Conservation (phyloP, 371 early-diverging fungal species). For the Capillidium rhysosporum region DNA sequence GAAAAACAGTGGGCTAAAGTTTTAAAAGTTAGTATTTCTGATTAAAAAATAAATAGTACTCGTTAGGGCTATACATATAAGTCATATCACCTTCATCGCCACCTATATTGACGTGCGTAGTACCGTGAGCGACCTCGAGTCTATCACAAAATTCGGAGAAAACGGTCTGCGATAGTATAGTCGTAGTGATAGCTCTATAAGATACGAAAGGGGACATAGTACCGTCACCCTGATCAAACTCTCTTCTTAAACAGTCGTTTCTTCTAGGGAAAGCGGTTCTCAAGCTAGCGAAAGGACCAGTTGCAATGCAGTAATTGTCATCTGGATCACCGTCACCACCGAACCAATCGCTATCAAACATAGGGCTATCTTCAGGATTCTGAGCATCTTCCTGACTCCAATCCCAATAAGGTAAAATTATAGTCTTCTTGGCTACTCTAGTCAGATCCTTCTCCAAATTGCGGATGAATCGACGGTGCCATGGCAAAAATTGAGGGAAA, state of each 20-base stretch:
- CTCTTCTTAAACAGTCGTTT: slow-evolving; percentile 12
- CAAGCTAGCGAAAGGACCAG: slow-evolving; percentile 7
- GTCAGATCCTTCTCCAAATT: neutral
- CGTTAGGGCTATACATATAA: neutral
- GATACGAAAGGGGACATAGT: neutral
- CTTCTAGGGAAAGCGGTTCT: neutral
- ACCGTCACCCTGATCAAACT: neutral
- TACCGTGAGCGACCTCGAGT: slow-evolving; percentile 22
- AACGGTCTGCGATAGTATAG: neutral
- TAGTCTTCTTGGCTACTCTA: neutral
- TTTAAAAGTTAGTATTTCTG: neutral
- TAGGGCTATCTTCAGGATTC: slow-evolving; percentile 5
- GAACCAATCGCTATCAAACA: slow-evolving; percentile 1
- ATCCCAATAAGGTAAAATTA: slow-evolving; percentile 9
- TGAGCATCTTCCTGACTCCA: slow-evolving; percentile 15
- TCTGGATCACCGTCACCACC: neutral
- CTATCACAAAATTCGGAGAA: slow-evolving; percentile 15
- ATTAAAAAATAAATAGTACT: neutral
- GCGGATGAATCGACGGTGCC: neutral
- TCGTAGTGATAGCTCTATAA: neutral
- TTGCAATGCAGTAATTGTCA: slow-evolving; percentile 9
- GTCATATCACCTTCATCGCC: neutral
- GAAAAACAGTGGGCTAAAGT: neutral
- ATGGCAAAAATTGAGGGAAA: neutral
- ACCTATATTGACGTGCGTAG: slow-evolving; percentile 14